phyloP scores from a whole-genome alignment of 257 asterid genomes.

The Solanum tarapatanum region DNA sequence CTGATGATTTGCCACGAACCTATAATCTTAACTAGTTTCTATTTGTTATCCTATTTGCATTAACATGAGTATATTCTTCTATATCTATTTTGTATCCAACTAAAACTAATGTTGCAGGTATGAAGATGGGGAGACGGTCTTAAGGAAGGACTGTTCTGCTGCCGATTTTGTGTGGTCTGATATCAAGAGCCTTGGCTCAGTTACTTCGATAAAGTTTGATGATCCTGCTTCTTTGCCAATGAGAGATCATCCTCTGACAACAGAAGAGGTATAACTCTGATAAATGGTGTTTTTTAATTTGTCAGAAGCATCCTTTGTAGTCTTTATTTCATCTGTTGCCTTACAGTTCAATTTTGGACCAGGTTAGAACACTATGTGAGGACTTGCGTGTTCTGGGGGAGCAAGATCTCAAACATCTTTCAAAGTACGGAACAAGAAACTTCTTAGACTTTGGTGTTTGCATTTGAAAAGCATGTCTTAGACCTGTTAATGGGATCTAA shows the following conservation, averaged over 20 bases:
- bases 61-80: neutral
- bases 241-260: conserved; percentile 57
- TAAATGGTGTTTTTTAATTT: conserved; percentile 31
- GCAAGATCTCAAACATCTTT: conserved; percentile 78
- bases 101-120: conserved; percentile 28
- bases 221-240: conserved; percentile 53
- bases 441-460: neutral
- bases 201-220: conserved; percentile 50
- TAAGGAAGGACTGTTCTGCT: conserved; percentile 64
- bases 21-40: neutral
- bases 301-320: conserved; percentile 38
- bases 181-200: conserved; percentile 74
- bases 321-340: neutral
- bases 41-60: neutral
- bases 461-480: neutral
- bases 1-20: neutral
- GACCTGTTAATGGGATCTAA: neutral
- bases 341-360: neutral
- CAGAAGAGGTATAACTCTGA: conserved; percentile 56
- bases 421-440: conserved; percentile 40
- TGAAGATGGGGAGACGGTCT: conserved; percentile 75
- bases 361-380: conserved; percentile 80
- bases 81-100: neutral
- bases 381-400: conserved; percentile 76
- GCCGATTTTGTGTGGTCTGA: conserved; percentile 70